Base-by-base conservation (phyloP, 495 filamentous ascomycete species). In the Podospora didyma region DNA sequence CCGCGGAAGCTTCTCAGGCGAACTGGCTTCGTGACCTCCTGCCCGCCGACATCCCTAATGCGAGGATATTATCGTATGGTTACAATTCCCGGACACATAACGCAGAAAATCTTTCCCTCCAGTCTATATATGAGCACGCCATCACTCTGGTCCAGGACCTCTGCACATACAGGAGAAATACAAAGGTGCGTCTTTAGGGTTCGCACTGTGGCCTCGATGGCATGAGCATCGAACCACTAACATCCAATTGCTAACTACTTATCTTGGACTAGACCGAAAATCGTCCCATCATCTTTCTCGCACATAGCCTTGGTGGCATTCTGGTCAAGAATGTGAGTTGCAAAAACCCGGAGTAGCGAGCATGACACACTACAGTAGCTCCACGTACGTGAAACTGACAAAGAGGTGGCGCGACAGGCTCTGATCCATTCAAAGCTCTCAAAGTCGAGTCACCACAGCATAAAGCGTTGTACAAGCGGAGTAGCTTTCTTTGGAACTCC, bases 291-390 rank as follows among this genome's bases (percentile, higher is more conserved):
- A 48, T 73, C 14, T 73, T 73, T 51, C 44, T 75, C 41, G 66
- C 65, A 37, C 69, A 75, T 51, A 75, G 70, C 51, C 49, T 73
- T 10, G 72, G 72, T 17, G 70, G 72, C 0, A 66, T 75, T 16
- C 56, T 73, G 1, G 56, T 70, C 47, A 73, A 73, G 52, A 68
- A 66, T 37, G 70, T 59, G n/a, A 17, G 51, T 54, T 44, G 4
- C 28, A 50, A 31, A 31, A 31, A 31, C 4, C 26, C 26, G 4
- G 4, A 31, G 26, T 31, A 31, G n/a, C n/a, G n/a, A n/a, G n/a
- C n/a, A n/a, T n/a, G n/a, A n/a, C n/a, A n/a, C n/a, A n/a, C n/a
- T n/a, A n/a, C n/a, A n/a, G n/a, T n/a, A n/a, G n/a, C n/a, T n/a
- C n/a, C n/a, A n/a, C n/a, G n/a, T n/a, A n/a, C n/a, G n/a, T n/a